Conservation (phyloP, 2,329 filamentous ascomycete species). For the Sporothrix luriei region DNA sequence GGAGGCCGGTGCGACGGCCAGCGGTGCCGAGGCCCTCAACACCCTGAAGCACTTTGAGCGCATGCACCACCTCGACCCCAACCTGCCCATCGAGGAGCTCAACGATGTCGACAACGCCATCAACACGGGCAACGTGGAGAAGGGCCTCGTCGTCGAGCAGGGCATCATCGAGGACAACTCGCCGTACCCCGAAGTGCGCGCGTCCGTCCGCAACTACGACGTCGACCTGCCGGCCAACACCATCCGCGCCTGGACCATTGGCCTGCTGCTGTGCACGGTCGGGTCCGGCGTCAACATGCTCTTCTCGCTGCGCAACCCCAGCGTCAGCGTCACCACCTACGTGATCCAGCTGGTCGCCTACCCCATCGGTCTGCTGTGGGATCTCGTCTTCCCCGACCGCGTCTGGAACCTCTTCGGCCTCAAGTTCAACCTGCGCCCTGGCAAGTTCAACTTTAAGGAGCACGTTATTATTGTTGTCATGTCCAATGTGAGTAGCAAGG, state of each 20-base stretch:
- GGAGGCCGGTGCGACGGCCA: not conserved
- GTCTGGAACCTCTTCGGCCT: constrained; percentile 55
- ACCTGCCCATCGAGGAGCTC: constrained; percentile 63
- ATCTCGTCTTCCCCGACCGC: constrained; percentile 57
- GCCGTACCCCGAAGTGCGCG: constrained; percentile 64
- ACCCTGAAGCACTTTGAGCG: constrained; percentile 60
- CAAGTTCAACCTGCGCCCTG: constrained; percentile 59
- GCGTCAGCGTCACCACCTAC: constrained; percentile 62
- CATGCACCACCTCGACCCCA: constrained; percentile 65
- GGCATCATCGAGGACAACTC: constrained; percentile 66
- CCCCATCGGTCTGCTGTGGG: constrained; percentile 59
- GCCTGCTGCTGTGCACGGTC: constrained; percentile 59
- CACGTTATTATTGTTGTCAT: constrained; percentile 65
- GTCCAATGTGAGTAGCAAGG: constrained; percentile 57
- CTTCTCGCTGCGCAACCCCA: constrained; percentile 62
- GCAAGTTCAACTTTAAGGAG: constrained; percentile 64
- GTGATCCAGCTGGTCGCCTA: constrained; percentile 65
- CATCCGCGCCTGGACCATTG: constrained; percentile 62
- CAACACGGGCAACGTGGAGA: constrained; percentile 56
- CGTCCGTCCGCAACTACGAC: constrained; percentile 34
- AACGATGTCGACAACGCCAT: constrained; percentile 63
- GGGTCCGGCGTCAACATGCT: constrained; percentile 61
- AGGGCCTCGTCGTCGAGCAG: constrained; percentile 60
- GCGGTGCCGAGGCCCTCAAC: constrained; percentile 40
- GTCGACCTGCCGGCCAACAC: constrained; percentile 62